These are phyloP conservation scores for Verticillium nonalfalfae DNA, from an alignment of 2,329 filamentous ascomycete genomes.

Conservation along the genomic window DNA sequence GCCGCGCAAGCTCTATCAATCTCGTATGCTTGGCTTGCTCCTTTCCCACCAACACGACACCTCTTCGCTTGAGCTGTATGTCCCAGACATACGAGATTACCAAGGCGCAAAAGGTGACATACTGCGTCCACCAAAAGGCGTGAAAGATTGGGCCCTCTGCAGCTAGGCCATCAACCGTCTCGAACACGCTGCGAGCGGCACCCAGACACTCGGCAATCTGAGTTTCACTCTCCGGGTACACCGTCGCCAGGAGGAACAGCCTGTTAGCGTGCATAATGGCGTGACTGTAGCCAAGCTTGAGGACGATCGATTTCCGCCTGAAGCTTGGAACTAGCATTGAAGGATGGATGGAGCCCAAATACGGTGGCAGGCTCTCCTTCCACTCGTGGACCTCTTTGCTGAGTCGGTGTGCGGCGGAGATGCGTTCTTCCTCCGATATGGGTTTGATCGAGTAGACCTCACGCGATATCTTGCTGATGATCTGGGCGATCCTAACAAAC, in stretches of 20 bases:
- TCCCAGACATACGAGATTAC: slow-evolving; percentile 47
- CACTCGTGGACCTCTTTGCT: slow-evolving; percentile 30
- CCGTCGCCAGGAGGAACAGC: slow-evolving; percentile 37
- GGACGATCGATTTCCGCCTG: slow-evolving; percentile 41
- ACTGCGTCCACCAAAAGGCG: slow-evolving; percentile 47
- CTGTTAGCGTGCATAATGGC: slow-evolving; percentile 51
- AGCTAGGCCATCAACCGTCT: slow-evolving; percentile 6
- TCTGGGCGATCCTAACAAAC: slow-evolving; percentile 21
- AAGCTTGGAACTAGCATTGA: slow-evolving; percentile 38
- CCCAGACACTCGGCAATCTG: slow-evolving; percentile 1
- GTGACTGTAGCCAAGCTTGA: slow-evolving; percentile 48
- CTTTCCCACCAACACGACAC: not conserved
- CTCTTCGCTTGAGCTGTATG: slow-evolving; percentile 32
- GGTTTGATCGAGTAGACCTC: slow-evolving; percentile 31
- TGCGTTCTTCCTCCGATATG: slow-evolving; percentile 25
- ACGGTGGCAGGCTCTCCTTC: slow-evolving; percentile 31
- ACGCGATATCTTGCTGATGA: slow-evolving; percentile 30
- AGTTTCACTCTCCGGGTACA: not conserved
- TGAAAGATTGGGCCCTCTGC: slow-evolving; percentile 28
- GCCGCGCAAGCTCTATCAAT: slow-evolving; percentile 29
- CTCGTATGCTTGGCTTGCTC: slow-evolving; percentile 9
- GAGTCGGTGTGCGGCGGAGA: slow-evolving; percentile 28
- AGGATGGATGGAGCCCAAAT: slow-evolving; percentile 35
- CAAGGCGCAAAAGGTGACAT: slow-evolving; percentile 46
- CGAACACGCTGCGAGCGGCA: slow-evolving; percentile 11